Evolutionary conservation across 768 basidiomycete genomes (phyloP).

Genomic region (Calocera cornea): DNA sequence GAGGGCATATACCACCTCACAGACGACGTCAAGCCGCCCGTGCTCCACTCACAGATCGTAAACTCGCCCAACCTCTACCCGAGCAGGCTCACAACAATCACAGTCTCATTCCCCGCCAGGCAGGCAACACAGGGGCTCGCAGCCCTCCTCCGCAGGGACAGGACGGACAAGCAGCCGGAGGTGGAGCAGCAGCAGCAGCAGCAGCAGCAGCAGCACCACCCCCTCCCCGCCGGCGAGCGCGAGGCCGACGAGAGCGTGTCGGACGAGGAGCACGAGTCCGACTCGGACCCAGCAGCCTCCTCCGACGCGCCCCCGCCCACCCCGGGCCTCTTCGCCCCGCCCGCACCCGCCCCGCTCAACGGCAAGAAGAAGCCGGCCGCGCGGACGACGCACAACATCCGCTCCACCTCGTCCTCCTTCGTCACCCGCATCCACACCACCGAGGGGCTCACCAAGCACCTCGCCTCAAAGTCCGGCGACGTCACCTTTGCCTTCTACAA

Average conservation of each 20-base stretch:
- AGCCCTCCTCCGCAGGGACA: not conserved
- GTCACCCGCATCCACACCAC: constrained; percentile 72
- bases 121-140: not conserved
- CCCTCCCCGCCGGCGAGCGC: too few relatives aligned
- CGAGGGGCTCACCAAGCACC: constrained; percentile 57
- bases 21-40: constrained; percentile 65
- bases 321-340: constrained; percentile 50
- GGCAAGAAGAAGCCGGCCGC: constrained; percentile 52
- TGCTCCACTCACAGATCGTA: constrained; percentile 28
- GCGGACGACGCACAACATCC: constrained; percentile 80
- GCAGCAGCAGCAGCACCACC: too few relatives aligned
- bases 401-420: constrained; percentile 84
- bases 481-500: constrained; percentile 80
- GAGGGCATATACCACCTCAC: constrained; percentile 83
- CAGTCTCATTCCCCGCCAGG: constrained; percentile 42
- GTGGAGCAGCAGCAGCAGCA: not conserved
- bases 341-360: constrained; percentile 25
- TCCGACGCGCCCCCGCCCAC: constrained; percentile 27
- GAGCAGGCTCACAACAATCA: constrained; percentile 47
- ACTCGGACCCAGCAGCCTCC: constrained; percentile 44
- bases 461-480: constrained; percentile 74
- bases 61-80: constrained; percentile 33
- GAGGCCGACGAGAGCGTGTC: not conserved
- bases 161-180: not conserved
- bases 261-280: constrained; percentile 35